Evolutionary conservation across 129 eudicot species (phyloP).

Genomic region (Artemisia tridentata): DNA sequence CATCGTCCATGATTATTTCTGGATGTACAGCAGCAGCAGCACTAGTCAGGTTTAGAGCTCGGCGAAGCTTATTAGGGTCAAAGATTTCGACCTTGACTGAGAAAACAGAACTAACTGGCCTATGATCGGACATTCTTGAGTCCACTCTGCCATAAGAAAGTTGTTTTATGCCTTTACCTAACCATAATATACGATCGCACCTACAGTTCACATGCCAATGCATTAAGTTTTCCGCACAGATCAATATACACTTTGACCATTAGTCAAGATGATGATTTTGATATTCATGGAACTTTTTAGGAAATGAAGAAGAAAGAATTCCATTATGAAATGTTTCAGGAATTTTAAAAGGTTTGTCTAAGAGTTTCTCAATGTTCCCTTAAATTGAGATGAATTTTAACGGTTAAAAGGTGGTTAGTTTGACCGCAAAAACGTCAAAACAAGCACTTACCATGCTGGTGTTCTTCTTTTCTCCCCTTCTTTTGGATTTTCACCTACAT

Average conservation of each 20-base stretch:
- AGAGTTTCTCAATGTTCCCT: not conserved
- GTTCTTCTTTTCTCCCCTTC: slow-evolving; percentile 96
- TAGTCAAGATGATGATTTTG: not conserved
- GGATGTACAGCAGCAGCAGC: slow-evolving; percentile 70
- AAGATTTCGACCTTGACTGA: slow-evolving; percentile 72
- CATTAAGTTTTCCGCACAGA: not conserved
- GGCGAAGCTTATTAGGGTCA: slow-evolving; percentile 71
- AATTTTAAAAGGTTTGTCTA: not conserved
- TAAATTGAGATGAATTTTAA: not conserved
- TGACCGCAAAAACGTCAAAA: slow-evolving; percentile 25
- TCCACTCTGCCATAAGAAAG: slow-evolving; percentile 68
- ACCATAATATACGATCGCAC: slow-evolving; percentile 97
- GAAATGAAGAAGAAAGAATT: not conserved
- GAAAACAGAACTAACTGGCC: slow-evolving; percentile 90
- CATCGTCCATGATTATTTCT: slow-evolving; percentile 47
- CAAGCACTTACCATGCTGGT: slow-evolving; percentile 81
- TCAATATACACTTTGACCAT: not conserved
- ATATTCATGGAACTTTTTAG: not conserved
- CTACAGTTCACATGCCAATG: slow-evolving; percentile 36
- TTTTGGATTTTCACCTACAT: slow-evolving; percentile 72
- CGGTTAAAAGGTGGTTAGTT: not conserved
- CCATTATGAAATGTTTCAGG: not conserved
- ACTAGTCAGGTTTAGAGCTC: slow-evolving; percentile 68
- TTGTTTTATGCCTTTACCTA: slow-evolving; percentile 88
- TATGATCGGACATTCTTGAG: slow-evolving; percentile 74